Evolutionary conservation across 352 stramenopile genomes (phyloP).

Genomic region (Globisporangium spiculum): DNA sequence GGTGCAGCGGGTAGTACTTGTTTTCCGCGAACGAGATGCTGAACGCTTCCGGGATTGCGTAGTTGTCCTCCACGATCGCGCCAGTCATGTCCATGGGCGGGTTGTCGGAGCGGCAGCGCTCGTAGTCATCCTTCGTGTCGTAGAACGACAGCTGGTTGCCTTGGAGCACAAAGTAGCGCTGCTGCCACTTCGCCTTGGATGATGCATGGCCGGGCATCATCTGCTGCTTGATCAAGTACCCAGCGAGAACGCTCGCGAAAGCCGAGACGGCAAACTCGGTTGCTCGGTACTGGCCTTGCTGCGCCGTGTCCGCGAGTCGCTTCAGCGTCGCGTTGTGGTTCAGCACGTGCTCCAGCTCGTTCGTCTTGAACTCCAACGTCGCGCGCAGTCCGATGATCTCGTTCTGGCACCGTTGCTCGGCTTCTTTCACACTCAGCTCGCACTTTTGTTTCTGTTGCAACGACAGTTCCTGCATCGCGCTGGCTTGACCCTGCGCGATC

Average conservation of each 20-base stretch:
- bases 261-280: constrained; percentile 80
- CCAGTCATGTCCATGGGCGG: constrained; percentile 79
- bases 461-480: constrained; percentile 79
- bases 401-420: constrained; percentile 65
- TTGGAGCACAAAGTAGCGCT: constrained; percentile 86
- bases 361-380: constrained; percentile 84
- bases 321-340: constrained; percentile 89
- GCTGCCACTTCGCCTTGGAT: constrained; percentile 74
- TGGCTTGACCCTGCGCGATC: constrained; percentile 74
- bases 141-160: constrained; percentile 77
- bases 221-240: constrained; percentile 86
- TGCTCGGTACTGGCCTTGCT: constrained; percentile 81
- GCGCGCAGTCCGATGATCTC: constrained; percentile 65
- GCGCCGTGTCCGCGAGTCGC: constrained; percentile 76
- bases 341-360: constrained; percentile 84
- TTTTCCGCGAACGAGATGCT: constrained; percentile 77
- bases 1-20: constrained; percentile 76
- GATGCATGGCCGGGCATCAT: constrained; percentile 40
- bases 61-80: constrained; percentile 73
- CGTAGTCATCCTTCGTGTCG: constrained; percentile 86
- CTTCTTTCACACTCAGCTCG: constrained; percentile 70
- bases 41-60: constrained; percentile 76
- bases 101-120: constrained; percentile 75
- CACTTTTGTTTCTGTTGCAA: constrained; percentile 77
- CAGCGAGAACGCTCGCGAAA: constrained; percentile 64